A percentile compares a stretch with the other conserved stretches of the same genome.
phyloP scores from a whole-genome alignment of 371 early-diverging fungal species.

The Mucor irregularis region DNA sequence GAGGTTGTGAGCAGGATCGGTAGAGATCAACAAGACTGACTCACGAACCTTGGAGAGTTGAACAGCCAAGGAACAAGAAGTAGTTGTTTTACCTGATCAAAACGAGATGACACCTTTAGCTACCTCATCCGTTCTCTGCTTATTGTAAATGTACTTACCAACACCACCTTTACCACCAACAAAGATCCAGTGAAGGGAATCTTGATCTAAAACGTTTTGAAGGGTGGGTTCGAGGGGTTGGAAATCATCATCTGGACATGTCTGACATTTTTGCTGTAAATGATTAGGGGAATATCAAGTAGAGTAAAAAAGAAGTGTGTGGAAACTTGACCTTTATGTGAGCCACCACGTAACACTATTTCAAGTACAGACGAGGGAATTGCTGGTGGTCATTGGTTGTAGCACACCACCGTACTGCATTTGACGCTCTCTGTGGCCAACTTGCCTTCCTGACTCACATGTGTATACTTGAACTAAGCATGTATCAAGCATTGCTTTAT shows the following conservation, averaged over 20 bases:
- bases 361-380: too few species aligned
- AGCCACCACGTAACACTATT: too few species aligned
- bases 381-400: too few species aligned
- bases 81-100: conserved; percentile 63
- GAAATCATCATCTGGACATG: conserved; percentile 61
- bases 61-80: conserved; percentile 85
- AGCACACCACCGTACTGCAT: too few species aligned
- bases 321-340: neutral
- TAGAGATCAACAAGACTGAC: conserved; percentile 95
- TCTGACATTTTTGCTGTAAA: conserved; percentile 36
- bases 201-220: conserved; percentile 94
- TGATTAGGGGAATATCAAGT: neutral
- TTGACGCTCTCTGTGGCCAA: too few species aligned
- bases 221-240: conserved; percentile 81
- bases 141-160: conserved; percentile 65
- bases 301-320: conserved; percentile 1
- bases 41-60: conserved; percentile 92
- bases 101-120: conserved; percentile 16
- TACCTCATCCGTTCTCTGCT: conserved; percentile 16
- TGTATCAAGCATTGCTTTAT: too few species aligned
- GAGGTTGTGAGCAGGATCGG: conserved; percentile 98
- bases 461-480: too few species aligned
- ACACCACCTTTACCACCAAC: conserved; percentile 99
- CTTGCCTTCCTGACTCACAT: too few species aligned
- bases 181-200: conserved; percentile 95